phyloP scores from a whole-genome alignment of 768 basidiomycete species.

The Tulasnella sp. region DNA sequence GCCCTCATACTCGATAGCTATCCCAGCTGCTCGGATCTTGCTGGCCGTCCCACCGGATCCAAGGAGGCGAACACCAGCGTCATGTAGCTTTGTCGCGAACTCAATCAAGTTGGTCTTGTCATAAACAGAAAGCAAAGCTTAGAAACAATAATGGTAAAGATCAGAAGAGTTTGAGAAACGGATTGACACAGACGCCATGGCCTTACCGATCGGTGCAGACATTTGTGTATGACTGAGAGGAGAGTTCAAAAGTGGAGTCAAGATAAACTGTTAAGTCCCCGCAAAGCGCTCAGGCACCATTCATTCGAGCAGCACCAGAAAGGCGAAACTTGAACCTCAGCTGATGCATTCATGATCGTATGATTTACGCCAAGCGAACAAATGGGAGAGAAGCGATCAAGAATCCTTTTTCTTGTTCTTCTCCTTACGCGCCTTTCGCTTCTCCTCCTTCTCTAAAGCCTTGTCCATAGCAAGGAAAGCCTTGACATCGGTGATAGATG shows the following conservation, averaged over 20 bases:
- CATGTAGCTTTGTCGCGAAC: constrained; percentile 72
- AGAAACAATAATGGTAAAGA: background rate
- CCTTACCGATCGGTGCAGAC: constrained; percentile 12
- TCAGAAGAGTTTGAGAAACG: background rate
- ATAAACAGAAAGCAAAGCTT: constrained; percentile 89
- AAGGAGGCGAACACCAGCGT: constrained; percentile 73
- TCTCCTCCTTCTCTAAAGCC: constrained; percentile 50
- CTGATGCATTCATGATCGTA: too few species aligned
- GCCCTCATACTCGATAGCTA: constrained; percentile 69
- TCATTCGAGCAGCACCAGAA: too few species aligned
- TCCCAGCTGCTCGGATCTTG: constrained; percentile 87
- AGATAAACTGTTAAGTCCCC: background rate
- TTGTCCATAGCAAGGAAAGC: constrained; percentile 72
- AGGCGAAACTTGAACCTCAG: too few species aligned
- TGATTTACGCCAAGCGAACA: too few species aligned
- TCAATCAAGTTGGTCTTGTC: constrained; percentile 88
- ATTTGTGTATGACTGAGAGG: background rate
- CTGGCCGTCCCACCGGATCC: constrained; percentile 98
- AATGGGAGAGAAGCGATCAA: background rate
- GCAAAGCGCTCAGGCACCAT: too few species aligned
- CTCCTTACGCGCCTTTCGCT: constrained; percentile 63
- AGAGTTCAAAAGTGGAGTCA: constrained; percentile 2
- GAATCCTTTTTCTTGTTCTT: constrained; percentile 44
- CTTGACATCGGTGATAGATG: constrained; percentile 68
- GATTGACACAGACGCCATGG: background rate